phyloP scores from a whole-genome alignment of 192 early-diverging fungal genomes.

The Coemansia asiatica region DNA sequence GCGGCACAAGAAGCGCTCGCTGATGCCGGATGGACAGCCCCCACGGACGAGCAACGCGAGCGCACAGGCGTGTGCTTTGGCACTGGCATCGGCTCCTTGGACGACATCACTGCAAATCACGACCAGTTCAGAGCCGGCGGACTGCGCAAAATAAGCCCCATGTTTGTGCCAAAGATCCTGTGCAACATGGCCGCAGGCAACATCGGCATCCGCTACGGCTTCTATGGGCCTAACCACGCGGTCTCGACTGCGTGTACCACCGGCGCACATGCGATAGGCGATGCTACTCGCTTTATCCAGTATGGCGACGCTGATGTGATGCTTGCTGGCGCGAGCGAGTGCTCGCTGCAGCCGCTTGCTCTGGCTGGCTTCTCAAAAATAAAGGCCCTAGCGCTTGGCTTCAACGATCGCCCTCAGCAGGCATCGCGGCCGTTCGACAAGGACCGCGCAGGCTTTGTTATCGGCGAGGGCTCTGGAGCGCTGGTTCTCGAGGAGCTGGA shows the following conservation, averaged over 20 bases:
- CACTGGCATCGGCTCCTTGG: slow-evolving; percentile 89
- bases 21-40: slow-evolving; percentile 74
- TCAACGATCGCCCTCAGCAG: slow-evolving; percentile 75
- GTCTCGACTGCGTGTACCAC: slow-evolving; percentile 95
- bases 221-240: slow-evolving; percentile 87
- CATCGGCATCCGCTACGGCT: slow-evolving; percentile 84
- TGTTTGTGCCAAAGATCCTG: slow-evolving; percentile 87
- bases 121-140: slow-evolving; percentile 58
- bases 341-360: slow-evolving; percentile 79
- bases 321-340: slow-evolving; percentile 89
- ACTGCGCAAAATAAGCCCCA: slow-evolving; percentile 74
- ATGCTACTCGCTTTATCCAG: slow-evolving; percentile 90
- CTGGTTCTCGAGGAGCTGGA: slow-evolving; percentile 88
- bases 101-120: slow-evolving; percentile 71
- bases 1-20: slow-evolving; percentile 81
- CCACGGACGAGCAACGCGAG: slow-evolving; percentile 62
- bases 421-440: slow-evolving; percentile 90
- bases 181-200: slow-evolving; percentile 96
- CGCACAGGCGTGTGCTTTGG: slow-evolving; percentile 87
- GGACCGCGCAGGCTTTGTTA: slow-evolving; percentile 88
- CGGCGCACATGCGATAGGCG: slow-evolving; percentile 92
- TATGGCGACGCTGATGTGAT: slow-evolving; percentile 94
- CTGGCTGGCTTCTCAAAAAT: slow-evolving; percentile 87
- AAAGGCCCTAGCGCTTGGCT: slow-evolving; percentile 75
- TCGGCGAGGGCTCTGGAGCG: slow-evolving; percentile 88